Evolutionary conservation across 139 green algal genomes (phyloP).

Genomic region (Spirogloea muscicola): DNA sequence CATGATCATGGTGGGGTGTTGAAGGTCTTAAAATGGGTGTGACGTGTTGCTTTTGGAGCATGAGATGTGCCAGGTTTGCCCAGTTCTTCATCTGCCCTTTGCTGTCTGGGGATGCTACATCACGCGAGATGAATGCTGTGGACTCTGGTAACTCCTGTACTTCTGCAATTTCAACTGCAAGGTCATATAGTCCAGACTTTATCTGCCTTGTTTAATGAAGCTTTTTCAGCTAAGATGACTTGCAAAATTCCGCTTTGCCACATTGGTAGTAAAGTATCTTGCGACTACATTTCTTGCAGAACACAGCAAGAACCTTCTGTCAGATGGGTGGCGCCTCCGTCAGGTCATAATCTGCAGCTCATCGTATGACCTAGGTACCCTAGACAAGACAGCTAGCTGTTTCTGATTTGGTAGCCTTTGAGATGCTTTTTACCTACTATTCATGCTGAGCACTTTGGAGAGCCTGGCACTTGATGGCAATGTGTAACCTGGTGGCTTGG

Average conservation of each 20-base stretch:
- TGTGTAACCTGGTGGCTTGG: background rate
- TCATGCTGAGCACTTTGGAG: too few species aligned
- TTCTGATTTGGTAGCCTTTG: background rate
- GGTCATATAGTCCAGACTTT: background rate
- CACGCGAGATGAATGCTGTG: background rate
- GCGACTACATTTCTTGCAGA: slow-evolving; percentile 39
- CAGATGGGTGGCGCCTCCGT: slow-evolving; percentile 68
- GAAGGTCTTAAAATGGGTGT: too few species aligned
- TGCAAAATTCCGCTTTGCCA: background rate
- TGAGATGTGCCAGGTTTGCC: too few species aligned
- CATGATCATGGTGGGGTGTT: too few species aligned
- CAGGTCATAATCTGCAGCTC: too few species aligned
- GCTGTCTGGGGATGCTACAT: background rate
- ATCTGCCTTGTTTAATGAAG: background rate
- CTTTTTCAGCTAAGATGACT: background rate
- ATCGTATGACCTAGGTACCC: too few species aligned
- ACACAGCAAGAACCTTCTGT: slow-evolving; percentile 84
- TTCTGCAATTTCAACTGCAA: background rate
- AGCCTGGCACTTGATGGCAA: too few species aligned
- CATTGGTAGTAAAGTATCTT: background rate
- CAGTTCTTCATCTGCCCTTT: background rate
- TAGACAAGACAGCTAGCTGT: background rate
- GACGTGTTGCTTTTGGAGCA: too few species aligned
- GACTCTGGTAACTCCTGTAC: background rate
- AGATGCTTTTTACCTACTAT: too few species aligned